A percentile compares a stretch with the other conserved stretches of the same genome.
Conservation (phyloP, 2,329 filamentous ascomycete species). For the Cryphonectria naterciae region DNA sequence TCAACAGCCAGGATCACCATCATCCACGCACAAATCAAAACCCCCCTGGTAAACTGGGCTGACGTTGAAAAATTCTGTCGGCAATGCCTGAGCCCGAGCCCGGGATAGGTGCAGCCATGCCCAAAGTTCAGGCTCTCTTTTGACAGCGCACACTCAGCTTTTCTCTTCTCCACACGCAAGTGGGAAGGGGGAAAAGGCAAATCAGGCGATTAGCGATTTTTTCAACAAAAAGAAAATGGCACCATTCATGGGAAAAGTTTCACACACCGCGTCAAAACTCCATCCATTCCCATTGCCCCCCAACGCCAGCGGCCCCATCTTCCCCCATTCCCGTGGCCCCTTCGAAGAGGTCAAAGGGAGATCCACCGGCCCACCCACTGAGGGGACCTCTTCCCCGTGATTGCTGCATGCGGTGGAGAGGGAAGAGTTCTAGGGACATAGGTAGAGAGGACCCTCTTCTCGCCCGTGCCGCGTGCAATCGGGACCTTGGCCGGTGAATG, state of each 20-base stretch:
- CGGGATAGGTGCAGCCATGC: not conserved
- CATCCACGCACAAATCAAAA: not conserved
- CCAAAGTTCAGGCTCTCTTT: constrained; percentile 11
- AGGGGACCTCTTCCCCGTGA: constrained; percentile 1
- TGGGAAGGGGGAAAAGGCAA: not conserved
- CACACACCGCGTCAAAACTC: constrained; percentile 9
- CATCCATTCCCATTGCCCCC: not conserved
- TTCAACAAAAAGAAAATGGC: constrained; percentile 3
- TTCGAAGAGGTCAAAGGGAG: not conserved
- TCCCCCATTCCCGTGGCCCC: constrained; percentile 9
- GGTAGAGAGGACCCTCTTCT: not conserved
- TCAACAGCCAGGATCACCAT: not conserved
- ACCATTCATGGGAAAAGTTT: constrained; percentile 12
- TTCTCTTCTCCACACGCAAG: constrained; percentile 4
- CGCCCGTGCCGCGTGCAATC: constrained; percentile 9
- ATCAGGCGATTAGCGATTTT: not conserved
- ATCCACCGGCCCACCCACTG: not conserved
- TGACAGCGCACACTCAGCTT: constrained; percentile 5
- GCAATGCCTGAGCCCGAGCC: not conserved
- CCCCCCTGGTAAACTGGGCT: not conserved
- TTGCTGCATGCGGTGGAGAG: not conserved
- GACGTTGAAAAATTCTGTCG: not conserved
- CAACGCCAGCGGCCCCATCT: constrained; percentile 9
- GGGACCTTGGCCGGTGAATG: constrained; percentile 8
- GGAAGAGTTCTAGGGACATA: not conserved